Evolutionary conservation across 345 rosid genomes (phyloP), one percentile per base, ranked within the genome.

Genomic region (Geranium brycei): DNA sequence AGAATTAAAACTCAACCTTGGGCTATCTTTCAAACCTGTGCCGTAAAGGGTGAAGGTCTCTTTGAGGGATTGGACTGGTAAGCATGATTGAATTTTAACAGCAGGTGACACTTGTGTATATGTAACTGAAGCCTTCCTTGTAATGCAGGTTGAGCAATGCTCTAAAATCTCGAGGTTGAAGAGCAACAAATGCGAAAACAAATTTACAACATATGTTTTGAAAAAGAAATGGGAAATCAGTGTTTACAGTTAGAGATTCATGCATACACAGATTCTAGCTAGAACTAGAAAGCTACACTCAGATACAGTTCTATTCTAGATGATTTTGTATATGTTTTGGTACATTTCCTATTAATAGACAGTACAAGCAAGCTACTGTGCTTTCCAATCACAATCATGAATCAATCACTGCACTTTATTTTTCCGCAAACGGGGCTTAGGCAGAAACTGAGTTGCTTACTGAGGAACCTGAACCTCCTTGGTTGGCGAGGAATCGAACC

Each of bases 401-500:
- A 47, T 13, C 53, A 47, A 47, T 13, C 53, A 47, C 53, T 47
- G 53, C 53, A 47, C 53, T 47, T 47, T 47, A 47, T 47, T 47
- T 13, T 47, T 13, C 53, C 53, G 53, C 13, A 47, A 8, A 47
- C 14, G 53, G 15, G 13, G 53, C 14, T 47, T 47, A 47, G 11
- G 53, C 14, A 47, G 53, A 47, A 47, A 47, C 53, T 6, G 53
- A 47, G 53, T 10, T 47, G 62, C 60, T 38, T 23, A 58, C 67
- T 61, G 87, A 78, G 31, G 83, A 70, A 56, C 74, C 78, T 23
- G 28, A 23, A 2, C 70, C 85, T 69, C 70, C 85, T 71, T 72
- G 82, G 68, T 76, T 77, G 23, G 81, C 82, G 73, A 82, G 66
- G 83, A 91, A 95, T 56, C 95, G 96, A 64, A 95, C 96, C 0